phyloP scores from a whole-genome alignment of 1,284 basidiomycete species.

The Tetrapyrgos nigripes region DNA sequence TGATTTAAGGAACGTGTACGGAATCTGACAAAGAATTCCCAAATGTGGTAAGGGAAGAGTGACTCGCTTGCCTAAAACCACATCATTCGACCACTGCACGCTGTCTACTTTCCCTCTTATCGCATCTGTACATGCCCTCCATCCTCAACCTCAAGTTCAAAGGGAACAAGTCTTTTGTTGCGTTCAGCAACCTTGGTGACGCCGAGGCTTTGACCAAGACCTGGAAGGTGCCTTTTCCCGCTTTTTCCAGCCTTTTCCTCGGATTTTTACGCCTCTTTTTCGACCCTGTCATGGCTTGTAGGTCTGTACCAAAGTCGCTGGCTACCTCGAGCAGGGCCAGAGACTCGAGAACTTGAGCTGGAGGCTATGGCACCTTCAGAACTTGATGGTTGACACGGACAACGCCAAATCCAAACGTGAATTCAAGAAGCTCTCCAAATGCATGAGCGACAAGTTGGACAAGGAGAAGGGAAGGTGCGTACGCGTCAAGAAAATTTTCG shows the following conservation, averaged over 20 bases:
- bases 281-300: constrained; percentile 35
- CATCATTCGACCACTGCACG: neutral
- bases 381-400: constrained; percentile 85
- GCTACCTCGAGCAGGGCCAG: constrained; percentile 86
- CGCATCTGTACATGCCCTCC: constrained; percentile 61
- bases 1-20: neutral
- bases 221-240: constrained; percentile 68
- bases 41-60: neutral
- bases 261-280: constrained; percentile 13
- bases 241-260: constrained; percentile 10
- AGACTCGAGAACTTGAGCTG: constrained; percentile 87
- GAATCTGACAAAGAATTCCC: neutral
- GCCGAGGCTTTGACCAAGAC: constrained; percentile 83
- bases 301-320: constrained; percentile 87
- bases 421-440: constrained; percentile 84
- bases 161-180: constrained; percentile 90
- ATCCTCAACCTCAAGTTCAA: constrained; percentile 90
- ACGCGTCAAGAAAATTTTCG: constrained; percentile 34
- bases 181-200: constrained; percentile 85
- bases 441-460: constrained; percentile 87
- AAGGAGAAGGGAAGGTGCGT: constrained; percentile 85
- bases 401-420: constrained; percentile 85
- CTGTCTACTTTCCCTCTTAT: neutral
- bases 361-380: constrained; percentile 88
- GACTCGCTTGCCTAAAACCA: neutral